Evolutionary conservation across 1,284 basidiomycete genomes (phyloP).

Genomic region (Sutorius eximius): DNA sequence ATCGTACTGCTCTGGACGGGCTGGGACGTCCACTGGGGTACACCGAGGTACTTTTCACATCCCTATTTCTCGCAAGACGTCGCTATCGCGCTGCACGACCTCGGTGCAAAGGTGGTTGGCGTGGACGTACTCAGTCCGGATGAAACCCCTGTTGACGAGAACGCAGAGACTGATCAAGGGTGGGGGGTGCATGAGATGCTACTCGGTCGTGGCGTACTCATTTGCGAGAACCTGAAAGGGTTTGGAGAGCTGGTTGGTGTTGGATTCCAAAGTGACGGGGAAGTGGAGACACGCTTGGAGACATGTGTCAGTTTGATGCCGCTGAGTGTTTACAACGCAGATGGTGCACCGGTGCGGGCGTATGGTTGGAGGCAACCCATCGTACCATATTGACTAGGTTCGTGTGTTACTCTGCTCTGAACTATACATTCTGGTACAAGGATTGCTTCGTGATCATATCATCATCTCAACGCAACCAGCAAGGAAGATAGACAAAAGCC

Average conservation of each 20-base stretch:
- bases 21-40: slow-evolving; percentile 58
- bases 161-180: slow-evolving; percentile 9
- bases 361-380: slow-evolving; percentile 45
- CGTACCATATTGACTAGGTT: neutral
- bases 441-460: too few species aligned
- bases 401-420: neutral
- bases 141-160: slow-evolving; percentile 43
- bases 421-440: too few species aligned
- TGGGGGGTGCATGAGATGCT: slow-evolving; percentile 54
- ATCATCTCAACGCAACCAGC: too few species aligned
- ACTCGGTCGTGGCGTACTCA: slow-evolving; percentile 55
- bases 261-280: neutral
- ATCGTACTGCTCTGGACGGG: slow-evolving; percentile 57
- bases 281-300: slow-evolving; percentile 43
- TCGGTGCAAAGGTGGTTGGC: slow-evolving; percentile 56
- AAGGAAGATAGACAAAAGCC: too few species aligned
- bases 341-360: slow-evolving; percentile 67
- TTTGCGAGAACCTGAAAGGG: slow-evolving; percentile 68
- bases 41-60: slow-evolving; percentile 55
- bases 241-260: slow-evolving; percentile 38
- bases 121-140: slow-evolving; percentile 67
- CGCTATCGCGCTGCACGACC: slow-evolving; percentile 47
- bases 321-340: slow-evolving; percentile 53
- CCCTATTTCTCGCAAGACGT: slow-evolving; percentile 59
- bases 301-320: slow-evolving; percentile 57